Evolutionary conservation across 2,329 filamentous ascomycete species (phyloP).

Genomic region (Aschersonia sp.): DNA sequence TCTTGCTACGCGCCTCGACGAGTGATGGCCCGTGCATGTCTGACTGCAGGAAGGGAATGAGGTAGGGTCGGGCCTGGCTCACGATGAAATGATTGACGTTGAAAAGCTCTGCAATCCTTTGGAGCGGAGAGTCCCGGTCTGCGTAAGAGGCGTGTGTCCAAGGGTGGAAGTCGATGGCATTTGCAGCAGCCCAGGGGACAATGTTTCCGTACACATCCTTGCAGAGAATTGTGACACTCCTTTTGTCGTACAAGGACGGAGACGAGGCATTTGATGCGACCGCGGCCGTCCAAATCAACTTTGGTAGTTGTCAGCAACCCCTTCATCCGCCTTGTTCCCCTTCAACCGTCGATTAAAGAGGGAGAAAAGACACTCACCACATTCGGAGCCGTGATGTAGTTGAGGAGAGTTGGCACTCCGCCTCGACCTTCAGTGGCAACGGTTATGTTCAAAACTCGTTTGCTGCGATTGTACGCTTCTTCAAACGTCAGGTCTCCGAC

Average conservation of each 20-base stretch:
- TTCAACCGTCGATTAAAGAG: no score
- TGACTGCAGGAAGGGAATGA: constrained; percentile 71
- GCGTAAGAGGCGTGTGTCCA: constrained; percentile 52
- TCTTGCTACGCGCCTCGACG: constrained; percentile 42
- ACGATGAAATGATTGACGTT: constrained; percentile 95
- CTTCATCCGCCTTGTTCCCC: no score
- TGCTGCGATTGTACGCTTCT: constrained; percentile 77
- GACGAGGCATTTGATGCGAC: constrained; percentile 61
- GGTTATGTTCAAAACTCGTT: constrained; percentile 82
- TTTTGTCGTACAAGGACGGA: constrained; percentile 48
- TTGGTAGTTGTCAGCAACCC: neutral
- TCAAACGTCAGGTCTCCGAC: constrained; percentile 86
- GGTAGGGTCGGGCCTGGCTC: constrained; percentile 79
- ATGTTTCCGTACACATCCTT: constrained; percentile 63
- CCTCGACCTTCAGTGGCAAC: constrained; percentile 62
- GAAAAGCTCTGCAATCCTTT: constrained; percentile 67
- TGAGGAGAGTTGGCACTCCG: constrained; percentile 72
- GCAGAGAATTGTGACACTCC: constrained; percentile 54
- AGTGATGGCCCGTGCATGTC: constrained; percentile 65
- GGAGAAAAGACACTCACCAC: constrained; percentile 45
- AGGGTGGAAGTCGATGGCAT: constrained; percentile 49
- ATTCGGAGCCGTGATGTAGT: constrained; percentile 86
- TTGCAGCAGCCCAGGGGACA: constrained; percentile 55
- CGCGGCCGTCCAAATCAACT: constrained; percentile 71
- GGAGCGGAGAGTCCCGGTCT: constrained; percentile 50